These are phyloP conservation scores for Aspergillus carbonarius DNA, from an alignment of 2,329 filamentous ascomycete species.

Conservation along the genomic window DNA sequence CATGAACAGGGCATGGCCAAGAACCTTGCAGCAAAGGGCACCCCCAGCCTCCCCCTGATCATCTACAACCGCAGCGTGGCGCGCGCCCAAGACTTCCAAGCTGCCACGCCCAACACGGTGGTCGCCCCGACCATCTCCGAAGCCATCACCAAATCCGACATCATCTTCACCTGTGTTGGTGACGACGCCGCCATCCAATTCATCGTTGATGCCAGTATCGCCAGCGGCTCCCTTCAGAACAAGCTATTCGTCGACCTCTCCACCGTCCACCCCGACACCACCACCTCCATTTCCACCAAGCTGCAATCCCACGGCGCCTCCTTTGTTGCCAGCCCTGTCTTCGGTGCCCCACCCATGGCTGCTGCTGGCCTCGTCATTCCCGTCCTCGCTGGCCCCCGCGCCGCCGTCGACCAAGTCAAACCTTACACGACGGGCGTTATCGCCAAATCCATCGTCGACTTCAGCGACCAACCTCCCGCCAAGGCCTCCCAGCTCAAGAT, in stretches of 20 bases:
- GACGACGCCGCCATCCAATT: conserved; percentile 1
- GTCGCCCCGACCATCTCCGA: background rate
- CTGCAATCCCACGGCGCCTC: background rate
- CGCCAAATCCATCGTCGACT: background rate
- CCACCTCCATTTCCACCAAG: background rate
- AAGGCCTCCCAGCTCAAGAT: background rate
- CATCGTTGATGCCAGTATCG: background rate
- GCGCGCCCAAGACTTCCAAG: background rate
- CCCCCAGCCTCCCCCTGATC: background rate
- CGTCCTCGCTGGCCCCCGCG: background rate
- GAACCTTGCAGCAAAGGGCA: background rate
- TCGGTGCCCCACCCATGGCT: background rate
- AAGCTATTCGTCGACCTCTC: conserved; percentile 4
- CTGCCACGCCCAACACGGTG: background rate
- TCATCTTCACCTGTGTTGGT: conserved; percentile 1
- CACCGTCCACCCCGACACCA: background rate
- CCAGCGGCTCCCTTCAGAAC: background rate
- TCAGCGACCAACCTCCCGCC: background rate
- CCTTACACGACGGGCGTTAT: background rate
- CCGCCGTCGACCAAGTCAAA: background rate
- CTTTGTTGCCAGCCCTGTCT: conserved; percentile 1
- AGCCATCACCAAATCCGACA: background rate
- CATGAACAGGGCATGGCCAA: background rate
- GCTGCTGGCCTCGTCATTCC: background rate
- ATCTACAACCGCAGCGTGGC: background rate